Evolutionary conservation across 164 flowering plant species (phyloP), one percentile per base, ranked within the genome.

Genomic region (Tetracentron sinense): DNA sequence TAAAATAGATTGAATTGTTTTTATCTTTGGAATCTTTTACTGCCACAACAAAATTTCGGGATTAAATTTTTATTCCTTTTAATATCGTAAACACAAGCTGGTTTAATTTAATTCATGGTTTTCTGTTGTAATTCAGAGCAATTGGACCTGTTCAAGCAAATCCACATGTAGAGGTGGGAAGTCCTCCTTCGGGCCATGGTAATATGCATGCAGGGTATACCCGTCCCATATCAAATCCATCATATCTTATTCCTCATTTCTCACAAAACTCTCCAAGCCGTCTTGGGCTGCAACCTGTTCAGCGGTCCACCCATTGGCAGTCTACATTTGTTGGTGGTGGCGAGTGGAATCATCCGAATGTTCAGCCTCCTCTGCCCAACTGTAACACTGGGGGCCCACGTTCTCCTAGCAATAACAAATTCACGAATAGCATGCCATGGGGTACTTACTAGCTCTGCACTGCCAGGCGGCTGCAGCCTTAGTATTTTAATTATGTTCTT

Each of bases 221-320:
- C 28, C 94, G 72, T 38, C 62, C 78, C 22, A 66, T 74, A 61
- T 61, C 86, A 58, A 86, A 82, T 69, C 65, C 82, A 38, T 66
- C 88, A 21, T 78, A 80, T 59, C 77, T 67, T n/a, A 64, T 72
- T 69, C 79, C 90, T 54, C 89, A 85, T 33, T 53, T 73, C 48
- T 62, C 85, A 16, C 92, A 79, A 64, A 85, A 73, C 68, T 82
- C 90, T 67, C 87, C 83, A 11, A 89, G 93, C 71, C 92, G 93
- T 46, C 82, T 89, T 48, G 87, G 90, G 29, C 97, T 85, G 77
- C 89, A 75, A 65, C 81, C 82, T 35, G 62, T 64, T 72, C 91
- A 77, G 54, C 78, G 79, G 61, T 70, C 67, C 42, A 81, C 74
- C 75, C 75, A 80, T 53, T 85, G 83, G 25, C 83, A 82, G 29